phyloP scores from a whole-genome alignment of 495 filamentous ascomycete genomes.

The Neurospora discreta region DNA sequence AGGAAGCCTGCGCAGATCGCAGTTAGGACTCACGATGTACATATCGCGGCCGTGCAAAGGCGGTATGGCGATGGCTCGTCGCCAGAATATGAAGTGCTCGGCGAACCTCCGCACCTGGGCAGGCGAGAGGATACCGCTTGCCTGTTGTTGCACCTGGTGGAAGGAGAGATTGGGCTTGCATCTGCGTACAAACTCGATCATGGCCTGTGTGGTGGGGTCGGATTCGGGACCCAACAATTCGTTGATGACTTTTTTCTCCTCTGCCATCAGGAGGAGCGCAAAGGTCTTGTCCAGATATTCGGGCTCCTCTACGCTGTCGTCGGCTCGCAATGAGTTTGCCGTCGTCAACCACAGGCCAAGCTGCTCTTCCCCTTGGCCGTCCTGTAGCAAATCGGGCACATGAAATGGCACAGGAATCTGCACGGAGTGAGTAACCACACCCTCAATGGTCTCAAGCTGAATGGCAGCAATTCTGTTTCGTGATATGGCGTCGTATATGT shows the following conservation, averaged over 20 bases:
- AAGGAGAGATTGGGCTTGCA: conserved; percentile 80
- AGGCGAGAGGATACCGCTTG: conserved; percentile 56
- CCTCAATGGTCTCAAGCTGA: conserved; percentile 36
- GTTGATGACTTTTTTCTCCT: conserved; percentile 68
- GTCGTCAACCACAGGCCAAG: conserved; percentile 79
- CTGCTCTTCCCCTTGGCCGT: conserved; percentile 47
- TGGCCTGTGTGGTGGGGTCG: conserved; percentile 56
- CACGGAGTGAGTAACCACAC: conserved; percentile 54
- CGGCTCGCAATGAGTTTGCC: conserved; percentile 59
- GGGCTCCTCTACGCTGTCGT: conserved; percentile 49
- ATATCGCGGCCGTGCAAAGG: conserved; percentile 81
- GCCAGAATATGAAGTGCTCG: conserved; percentile 89
- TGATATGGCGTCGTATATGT: conserved; percentile 69
- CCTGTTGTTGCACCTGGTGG: conserved; percentile 58
- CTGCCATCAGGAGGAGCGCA: conserved; percentile 72
- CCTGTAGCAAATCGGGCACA: conserved; percentile 57
- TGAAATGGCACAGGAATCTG: conserved; percentile 78
- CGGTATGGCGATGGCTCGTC: conserved; percentile 81
- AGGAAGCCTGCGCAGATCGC: conserved; percentile 62
- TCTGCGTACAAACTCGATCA: conserved; percentile 74
- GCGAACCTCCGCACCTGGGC: conserved; percentile 73
- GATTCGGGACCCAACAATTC: conserved; percentile 52
- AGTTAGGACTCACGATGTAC: conserved; percentile 91
- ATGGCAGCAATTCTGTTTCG: conserved; percentile 65
- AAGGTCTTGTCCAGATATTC: conserved; percentile 70